phyloP scores from a whole-genome alignment of 2,329 filamentous ascomycete genomes.

The Curvularia spicifera region DNA sequence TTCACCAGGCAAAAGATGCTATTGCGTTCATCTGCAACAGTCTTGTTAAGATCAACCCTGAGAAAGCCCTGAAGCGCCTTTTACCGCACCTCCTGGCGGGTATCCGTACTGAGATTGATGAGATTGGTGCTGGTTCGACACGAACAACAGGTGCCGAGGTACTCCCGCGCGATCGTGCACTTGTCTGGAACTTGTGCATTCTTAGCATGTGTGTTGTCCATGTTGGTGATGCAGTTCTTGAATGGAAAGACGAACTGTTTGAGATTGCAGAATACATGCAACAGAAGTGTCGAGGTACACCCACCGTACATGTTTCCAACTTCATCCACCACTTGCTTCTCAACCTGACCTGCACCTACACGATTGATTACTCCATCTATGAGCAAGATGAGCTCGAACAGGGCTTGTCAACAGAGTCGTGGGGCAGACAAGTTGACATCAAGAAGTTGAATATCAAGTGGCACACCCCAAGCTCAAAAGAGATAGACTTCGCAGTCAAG shows the following conservation, averaged over 20 bases:
- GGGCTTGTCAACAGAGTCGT: slow-evolving; percentile 78
- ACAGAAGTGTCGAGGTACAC: slow-evolving; percentile 88
- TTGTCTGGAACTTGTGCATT: slow-evolving; percentile 97
- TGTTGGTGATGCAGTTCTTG: slow-evolving; percentile 86
- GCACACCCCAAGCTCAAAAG: slow-evolving; percentile 81
- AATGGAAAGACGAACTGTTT: slow-evolving; percentile 86
- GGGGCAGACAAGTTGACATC: slow-evolving; percentile 80
- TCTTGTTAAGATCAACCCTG: slow-evolving; percentile 91
- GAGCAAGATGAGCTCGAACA: slow-evolving; percentile 75
- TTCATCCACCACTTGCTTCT: slow-evolving; percentile 95
- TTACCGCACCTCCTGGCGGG: slow-evolving; percentile 88
- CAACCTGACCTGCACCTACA: slow-evolving; percentile 93
- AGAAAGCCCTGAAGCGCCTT: slow-evolving; percentile 89
- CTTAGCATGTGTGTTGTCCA: slow-evolving; percentile 98
- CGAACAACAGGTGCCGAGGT: slow-evolving; percentile 93
- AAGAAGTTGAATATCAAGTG: slow-evolving; percentile 83
- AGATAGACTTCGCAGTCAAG: slow-evolving; percentile 87
- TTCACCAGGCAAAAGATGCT: slow-evolving; percentile 94
- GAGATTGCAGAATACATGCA: slow-evolving; percentile 97
- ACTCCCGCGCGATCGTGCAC: slow-evolving; percentile 84
- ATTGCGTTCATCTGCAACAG: slow-evolving; percentile 99
- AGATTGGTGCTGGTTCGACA: slow-evolving; percentile 94
- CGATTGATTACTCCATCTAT: slow-evolving; percentile 85
- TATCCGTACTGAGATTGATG: slow-evolving; percentile 95
- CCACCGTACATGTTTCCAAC: slow-evolving; percentile 95